Percentiles rank a stretch among this genome's conserved stretches.
Conservation (phyloP, 352 stramenopile genomes). For the Phytophthora colocasiae region DNA sequence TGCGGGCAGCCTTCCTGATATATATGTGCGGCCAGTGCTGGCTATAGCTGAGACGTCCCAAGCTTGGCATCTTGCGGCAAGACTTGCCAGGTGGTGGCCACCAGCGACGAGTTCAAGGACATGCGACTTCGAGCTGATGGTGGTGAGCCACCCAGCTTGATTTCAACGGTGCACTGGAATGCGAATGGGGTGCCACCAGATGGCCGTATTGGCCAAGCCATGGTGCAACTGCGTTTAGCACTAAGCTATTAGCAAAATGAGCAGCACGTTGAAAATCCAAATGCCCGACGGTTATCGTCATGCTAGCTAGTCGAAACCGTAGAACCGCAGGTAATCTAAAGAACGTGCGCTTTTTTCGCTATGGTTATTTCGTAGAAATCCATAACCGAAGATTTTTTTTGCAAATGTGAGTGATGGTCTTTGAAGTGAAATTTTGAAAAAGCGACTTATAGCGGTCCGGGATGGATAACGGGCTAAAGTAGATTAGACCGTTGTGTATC, state of each 20-base stretch:
- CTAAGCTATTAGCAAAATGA: conserved; percentile 1
- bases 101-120: conserved; percentile 6
- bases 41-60: conserved; percentile 4
- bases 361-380: conserved; percentile 23
- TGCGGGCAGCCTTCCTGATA: conserved; percentile 12
- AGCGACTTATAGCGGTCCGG: too few species aligned
- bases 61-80: background rate
- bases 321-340: conserved; percentile 16
- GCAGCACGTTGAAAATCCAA: background rate
- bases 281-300: conserved; percentile 3
- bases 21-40: conserved; percentile 9
- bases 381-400: conserved; percentile 11
- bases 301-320: conserved; percentile 14
- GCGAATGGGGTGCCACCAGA: conserved; percentile 28
- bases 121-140: conserved; percentile 9
- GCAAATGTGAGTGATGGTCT: conserved; percentile 18
- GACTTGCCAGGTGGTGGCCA: background rate
- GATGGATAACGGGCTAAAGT: too few species aligned
- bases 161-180: conserved; percentile 18
- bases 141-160: background rate
- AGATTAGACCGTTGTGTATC: too few species aligned
- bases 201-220: background rate
- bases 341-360: conserved; percentile 18
- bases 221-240: conserved; percentile 3
- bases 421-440: background rate